Base-by-base conservation (phyloP, 805 yeast species). In the Metschnikowia picachoensis region DNA sequence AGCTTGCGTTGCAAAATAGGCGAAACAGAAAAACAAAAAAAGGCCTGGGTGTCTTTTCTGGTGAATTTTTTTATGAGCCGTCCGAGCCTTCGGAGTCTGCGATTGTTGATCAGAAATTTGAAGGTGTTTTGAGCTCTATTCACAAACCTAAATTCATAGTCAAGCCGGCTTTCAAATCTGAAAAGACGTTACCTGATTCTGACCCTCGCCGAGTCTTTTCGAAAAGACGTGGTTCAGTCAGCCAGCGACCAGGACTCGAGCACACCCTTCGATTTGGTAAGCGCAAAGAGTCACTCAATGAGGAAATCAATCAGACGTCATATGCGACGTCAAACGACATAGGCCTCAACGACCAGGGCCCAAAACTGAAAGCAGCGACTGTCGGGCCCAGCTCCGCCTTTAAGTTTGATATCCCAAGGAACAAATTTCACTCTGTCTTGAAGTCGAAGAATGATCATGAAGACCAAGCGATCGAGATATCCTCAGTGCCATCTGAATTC, bases 361-460 rank as follows among this genome's bases (percentile, higher is more conserved):
- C n/a, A 17, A 43, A 36, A 3, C 30, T 39, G 5, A 40, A 48
- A 27, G 35, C 38, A 12, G 13, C 29, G 9, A 17, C 46, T 7
- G 36, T 43, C 27, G 59, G 60, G 17, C 75, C 75, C 29, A 67
- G 72, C 37, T 58, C 65, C 3, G 74, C 72, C 1, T 70, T 70
- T 56, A 59, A 66, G 32, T 70, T 70, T 45, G 57, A 61, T 4
- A 61, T 68, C 15, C 65, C 65, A 37, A 60, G 62, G 41, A 59
- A 56, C 15, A 61, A 64, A 38, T 53, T 70, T 27, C 48, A 56
- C 33, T 51, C 58, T 8, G 55, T 68, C 10, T 46, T 66, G 9
- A 37, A 31, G 25, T 20, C 25, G 25, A 20, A 5, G 7, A 20
- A 5, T 20, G 25, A 20, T 20, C 25, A 20, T 20, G 25, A 20